These are phyloP conservation scores for Russula emetica DNA, from an alignment of 768 basidiomycete genomes.

Conservation along the genomic window DNA sequence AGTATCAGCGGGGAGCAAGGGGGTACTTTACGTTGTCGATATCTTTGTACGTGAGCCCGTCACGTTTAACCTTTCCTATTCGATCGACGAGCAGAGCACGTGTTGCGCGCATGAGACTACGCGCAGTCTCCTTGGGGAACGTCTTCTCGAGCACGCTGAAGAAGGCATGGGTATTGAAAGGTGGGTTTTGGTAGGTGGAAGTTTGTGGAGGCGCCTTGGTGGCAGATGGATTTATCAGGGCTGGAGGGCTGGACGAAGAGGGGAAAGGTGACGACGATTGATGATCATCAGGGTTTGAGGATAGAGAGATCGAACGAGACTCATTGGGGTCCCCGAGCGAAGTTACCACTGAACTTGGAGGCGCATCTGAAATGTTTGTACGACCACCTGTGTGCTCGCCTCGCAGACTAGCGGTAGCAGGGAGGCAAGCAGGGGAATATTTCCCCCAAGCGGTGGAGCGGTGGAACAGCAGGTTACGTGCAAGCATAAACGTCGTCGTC, in stretches of 20 bases:
- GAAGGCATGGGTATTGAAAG: constrained; percentile 81
- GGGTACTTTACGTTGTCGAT: constrained; percentile 65
- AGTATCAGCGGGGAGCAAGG: neutral
- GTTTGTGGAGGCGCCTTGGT: constrained; percentile 15
- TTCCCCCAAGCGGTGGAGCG: constrained; percentile 12
- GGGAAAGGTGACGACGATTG: constrained; percentile 6
- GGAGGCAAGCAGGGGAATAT: constrained; percentile 7
- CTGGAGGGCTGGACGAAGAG: constrained; percentile 16
- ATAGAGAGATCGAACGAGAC: constrained; percentile 18
- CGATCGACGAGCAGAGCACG: constrained; percentile 76
- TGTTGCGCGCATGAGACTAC: constrained; percentile 79
- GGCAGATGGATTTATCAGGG: constrained; percentile 2
- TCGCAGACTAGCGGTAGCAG: neutral
- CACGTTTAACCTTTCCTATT: constrained; percentile 62
- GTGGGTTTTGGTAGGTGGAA: constrained; percentile 57
- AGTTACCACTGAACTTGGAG: neutral
- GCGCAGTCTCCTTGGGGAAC: constrained; percentile 69
- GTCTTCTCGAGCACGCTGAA: constrained; percentile 65
- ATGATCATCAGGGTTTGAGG: neutral
- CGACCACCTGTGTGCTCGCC: neutral
- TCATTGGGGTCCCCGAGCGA: constrained; percentile 6
- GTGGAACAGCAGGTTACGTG: constrained; percentile 8
- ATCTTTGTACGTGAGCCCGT: constrained; percentile 71
- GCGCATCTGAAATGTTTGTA: neutral
- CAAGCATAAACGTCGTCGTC: constrained; percentile 10